Evolutionary conservation across 202 grass and related monocot genomes (phyloP).

Genomic region (Schoenoplectus tabernaemontani): DNA sequence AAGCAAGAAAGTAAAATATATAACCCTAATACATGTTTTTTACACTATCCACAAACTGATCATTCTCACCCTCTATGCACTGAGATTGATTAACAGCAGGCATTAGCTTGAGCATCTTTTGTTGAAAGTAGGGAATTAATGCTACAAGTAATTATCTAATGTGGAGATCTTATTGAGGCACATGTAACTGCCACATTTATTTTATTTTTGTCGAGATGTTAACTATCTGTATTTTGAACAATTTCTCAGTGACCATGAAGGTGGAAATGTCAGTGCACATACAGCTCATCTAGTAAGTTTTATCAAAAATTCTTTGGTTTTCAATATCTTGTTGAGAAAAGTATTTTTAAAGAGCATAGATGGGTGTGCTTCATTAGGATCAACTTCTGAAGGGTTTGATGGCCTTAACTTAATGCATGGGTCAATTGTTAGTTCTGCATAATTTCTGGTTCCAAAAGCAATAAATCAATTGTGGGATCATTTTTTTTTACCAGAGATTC

Average conservation of each 20-base stretch:
- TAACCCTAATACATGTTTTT: background rate
- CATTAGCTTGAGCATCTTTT: conserved; percentile 25
- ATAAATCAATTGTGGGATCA: background rate
- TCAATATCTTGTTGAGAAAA: conserved; percentile 4
- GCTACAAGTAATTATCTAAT: background rate
- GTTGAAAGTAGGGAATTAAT: background rate
- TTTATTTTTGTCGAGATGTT: background rate
- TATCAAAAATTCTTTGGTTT: conserved; percentile 38
- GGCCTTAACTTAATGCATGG: background rate
- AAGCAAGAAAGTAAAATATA: conserved; percentile 1
- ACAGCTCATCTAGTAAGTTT: conserved; percentile 89
- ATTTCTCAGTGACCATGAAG: conserved; percentile 84
- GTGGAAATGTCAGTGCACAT: conserved; percentile 97
- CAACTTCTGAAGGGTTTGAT: background rate
- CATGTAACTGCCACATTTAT: background rate
- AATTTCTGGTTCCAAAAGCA: background rate
- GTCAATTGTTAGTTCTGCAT: background rate
- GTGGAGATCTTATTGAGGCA: background rate
- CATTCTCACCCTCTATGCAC: background rate
- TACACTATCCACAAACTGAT: background rate
- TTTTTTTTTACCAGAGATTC: background rate
- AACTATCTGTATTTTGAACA: background rate
- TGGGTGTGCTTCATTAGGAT: background rate
- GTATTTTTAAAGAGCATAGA: background rate
- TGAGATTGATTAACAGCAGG: background rate